Evolutionary conservation across 2,329 filamentous ascomycete genomes (phyloP).

Genomic region (Botryotinia calthae): DNA sequence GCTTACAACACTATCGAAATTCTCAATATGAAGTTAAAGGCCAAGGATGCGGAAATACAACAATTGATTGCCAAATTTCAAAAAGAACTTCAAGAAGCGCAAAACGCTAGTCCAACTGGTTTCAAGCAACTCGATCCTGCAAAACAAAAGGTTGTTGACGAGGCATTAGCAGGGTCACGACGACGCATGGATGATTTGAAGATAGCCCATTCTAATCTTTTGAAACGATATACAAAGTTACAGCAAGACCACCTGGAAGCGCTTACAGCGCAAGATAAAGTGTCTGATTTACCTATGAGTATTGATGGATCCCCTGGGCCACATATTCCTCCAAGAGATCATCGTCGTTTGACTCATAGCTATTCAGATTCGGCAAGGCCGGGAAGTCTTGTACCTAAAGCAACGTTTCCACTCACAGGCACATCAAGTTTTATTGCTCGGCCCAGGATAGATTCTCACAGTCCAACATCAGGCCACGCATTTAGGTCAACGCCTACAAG

Average conservation of each 20-base stretch:
- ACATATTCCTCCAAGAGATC: background rate
- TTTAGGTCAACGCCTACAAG: constrained; percentile 6
- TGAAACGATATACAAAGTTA: constrained; percentile 50
- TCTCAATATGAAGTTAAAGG: constrained; percentile 56
- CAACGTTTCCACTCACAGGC: background rate
- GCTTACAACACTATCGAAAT: constrained; percentile 58
- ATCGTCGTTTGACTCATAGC: constrained; percentile 11
- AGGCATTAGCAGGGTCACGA: constrained; percentile 25
- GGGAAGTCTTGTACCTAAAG: background rate
- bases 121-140: background rate
- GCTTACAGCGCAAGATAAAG: background rate
- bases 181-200: constrained; percentile 48
- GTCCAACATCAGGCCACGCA: background rate
- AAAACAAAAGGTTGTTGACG: constrained; percentile 26
- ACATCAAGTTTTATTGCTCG: constrained; percentile 9
- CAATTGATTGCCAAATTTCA: constrained; percentile 19
- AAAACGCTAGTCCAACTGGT: constrained; percentile 6
- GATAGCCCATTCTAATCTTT: constrained; percentile 50
- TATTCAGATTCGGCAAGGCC: background rate
- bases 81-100: constrained; percentile 44
- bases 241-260: constrained; percentile 42
- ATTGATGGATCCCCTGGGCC: constrained; percentile 9
- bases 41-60: constrained; percentile 49
- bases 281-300: constrained; percentile 8
- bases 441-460: constrained; percentile 4